Percentiles rank a stretch among this genome's conserved stretches.
Evolutionary conservation across 345 rosid genomes (phyloP).

Genomic region (Combretum micranthum): DNA sequence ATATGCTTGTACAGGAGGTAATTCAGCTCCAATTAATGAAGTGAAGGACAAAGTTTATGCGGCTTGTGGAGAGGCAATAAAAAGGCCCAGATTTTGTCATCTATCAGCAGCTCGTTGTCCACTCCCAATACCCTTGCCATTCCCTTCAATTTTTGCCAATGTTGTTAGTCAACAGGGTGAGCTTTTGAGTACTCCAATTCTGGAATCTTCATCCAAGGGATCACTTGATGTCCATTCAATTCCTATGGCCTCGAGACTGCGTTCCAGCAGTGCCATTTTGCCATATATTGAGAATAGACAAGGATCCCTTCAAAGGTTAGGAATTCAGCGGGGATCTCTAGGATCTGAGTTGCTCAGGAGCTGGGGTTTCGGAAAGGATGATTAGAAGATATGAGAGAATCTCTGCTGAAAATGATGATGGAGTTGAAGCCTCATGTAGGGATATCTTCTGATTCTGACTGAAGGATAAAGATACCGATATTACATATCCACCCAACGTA

Average conservation of each 20-base stretch:
- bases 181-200: constrained; percentile 48
- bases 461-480: neutral
- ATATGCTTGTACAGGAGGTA: constrained; percentile 30
- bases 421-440: constrained; percentile 33
- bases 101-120: constrained; percentile 67
- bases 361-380: constrained; percentile 89
- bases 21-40: constrained; percentile 49
- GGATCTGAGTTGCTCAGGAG: constrained; percentile 56
- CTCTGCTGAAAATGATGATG: constrained; percentile 52
- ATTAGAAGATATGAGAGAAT: constrained; percentile 71
- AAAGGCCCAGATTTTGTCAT: constrained; percentile 56
- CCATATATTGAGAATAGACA: constrained; percentile 63
- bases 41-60: constrained; percentile 47
- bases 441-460: constrained; percentile 64
- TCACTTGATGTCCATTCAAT: constrained; percentile 71
- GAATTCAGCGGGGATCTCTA: constrained; percentile 52
- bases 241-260: constrained; percentile 64
- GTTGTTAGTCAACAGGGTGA: constrained; percentile 61
- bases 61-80: constrained; percentile 32
- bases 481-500: too few species aligned
- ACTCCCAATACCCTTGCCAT: constrained; percentile 86
- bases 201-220: constrained; percentile 40
- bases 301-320: constrained; percentile 45
- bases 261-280: constrained; percentile 58
- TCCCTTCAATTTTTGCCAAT: constrained; percentile 77